Conservation (phyloP, 345 rosid genomes). For the Balakata baccata region DNA sequence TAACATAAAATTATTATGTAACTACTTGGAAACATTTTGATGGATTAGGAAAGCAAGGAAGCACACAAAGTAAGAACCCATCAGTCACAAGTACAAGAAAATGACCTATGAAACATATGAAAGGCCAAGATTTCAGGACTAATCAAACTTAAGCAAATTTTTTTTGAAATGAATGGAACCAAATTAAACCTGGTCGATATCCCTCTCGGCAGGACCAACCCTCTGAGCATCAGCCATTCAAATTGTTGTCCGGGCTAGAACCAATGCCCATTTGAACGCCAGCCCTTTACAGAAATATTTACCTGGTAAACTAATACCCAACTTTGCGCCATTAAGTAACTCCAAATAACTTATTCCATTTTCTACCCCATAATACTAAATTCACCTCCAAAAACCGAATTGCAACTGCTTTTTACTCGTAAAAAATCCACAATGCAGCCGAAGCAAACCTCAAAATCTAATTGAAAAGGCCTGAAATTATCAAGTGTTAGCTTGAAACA, state of each 20-base stretch:
- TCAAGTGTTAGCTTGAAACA: conserved; percentile 19
- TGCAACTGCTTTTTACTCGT: conserved; percentile 7
- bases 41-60: background rate
- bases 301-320: conserved; percentile 18
- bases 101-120: background rate
- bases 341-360: conserved; percentile 5
- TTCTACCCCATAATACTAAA: conserved; percentile 31
- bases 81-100: background rate
- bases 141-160: background rate
- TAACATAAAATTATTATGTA: background rate
- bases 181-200: conserved; percentile 67
- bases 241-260: conserved; percentile 37
- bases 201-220: conserved; percentile 65
- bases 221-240: conserved; percentile 78
- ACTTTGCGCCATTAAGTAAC: conserved; percentile 28
- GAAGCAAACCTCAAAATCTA: conserved; percentile 2
- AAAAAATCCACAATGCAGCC: conserved; percentile 23
- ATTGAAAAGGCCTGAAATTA: conserved; percentile 6
- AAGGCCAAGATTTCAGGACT: background rate
- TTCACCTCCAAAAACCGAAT: conserved; percentile 9
- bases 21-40: background rate
- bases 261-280: conserved; percentile 53
- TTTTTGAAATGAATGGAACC: background rate
- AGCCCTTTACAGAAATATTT: conserved; percentile 24
- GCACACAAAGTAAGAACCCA: background rate